Evolutionary conservation across 495 filamentous ascomycete species (phyloP), one percentile per base, ranked within the genome.

Genomic region (Bacidia rubella): DNA sequence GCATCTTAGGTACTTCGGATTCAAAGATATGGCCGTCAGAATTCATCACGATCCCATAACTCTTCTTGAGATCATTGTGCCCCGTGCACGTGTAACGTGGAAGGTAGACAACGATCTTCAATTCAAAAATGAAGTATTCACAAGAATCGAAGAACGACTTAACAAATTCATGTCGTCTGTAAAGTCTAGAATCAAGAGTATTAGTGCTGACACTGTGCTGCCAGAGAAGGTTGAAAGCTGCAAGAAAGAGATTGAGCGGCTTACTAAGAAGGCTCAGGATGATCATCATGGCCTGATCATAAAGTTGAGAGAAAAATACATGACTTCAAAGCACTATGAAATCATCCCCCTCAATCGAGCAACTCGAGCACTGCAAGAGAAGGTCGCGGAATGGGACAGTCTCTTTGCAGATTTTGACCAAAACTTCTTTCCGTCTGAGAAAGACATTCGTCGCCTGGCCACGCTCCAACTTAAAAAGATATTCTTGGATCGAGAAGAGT

Each of bases 351-450:
- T 97, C 49, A 99, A 97, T 57, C 72, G 82, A 51, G 86, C 89
- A 27, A 75, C 95, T 40, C 78, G 90, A 61, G 82, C 82, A 23
- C 86, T 94, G 70, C 84, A 96, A 57, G 90, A 95, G 63, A 94
- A 87, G 57, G 89, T 90, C 9, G 81, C 86, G 7, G 86, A 88
- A 58, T 99, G 93, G 93, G 93, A 99, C 59, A 79, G 78, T 21
- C 77, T 76, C 2, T 99, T 99, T 65, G 77, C 79, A 29, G 82
- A 86, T 27, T 95, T 99, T 54, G 93, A 99, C 61, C 79, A 79
- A 47, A 86, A 90, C 56, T 99, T 92, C 66, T 89, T 99, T 62
- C 87, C 87, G 15, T 95, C 90, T 0, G 93, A 99, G 60, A 97
- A 96, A 60, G 93, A 99, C 68, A 96, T 99, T 55, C 78, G 88